Conservation (phyloP, 805 yeast species). For the Vanderwaltozyma yarrowii region DNA sequence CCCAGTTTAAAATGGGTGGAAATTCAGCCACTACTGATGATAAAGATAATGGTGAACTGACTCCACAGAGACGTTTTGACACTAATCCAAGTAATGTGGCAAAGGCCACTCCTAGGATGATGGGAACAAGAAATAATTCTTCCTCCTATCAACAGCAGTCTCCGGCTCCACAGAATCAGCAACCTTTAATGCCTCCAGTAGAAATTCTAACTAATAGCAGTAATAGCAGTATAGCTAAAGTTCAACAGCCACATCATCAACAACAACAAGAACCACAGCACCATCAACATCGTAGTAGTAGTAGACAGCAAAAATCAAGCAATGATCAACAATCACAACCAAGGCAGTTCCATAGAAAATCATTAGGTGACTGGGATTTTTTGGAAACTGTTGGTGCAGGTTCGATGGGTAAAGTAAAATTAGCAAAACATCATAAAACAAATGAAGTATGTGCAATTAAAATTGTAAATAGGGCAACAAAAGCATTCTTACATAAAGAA, state of each 20-base stretch:
- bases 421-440: conserved; percentile 78
- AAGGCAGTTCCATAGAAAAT: conserved; percentile 60
- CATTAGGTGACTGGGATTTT: conserved; percentile 96
- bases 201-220: neutral
- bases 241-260: conserved; percentile 6
- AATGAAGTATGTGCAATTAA: conserved; percentile 84
- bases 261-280: conserved; percentile 5
- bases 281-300: neutral
- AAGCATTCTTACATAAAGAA: conserved; percentile 62
- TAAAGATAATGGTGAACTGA: neutral
- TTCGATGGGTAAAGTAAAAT: conserved; percentile 96
- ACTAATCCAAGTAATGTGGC: conserved; percentile 16
- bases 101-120: conserved; percentile 28
- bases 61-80: neutral
- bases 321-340: conserved; percentile 2
- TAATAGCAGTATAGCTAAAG: neutral
- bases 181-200: conserved; percentile 6
- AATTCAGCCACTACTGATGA: neutral
- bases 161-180: too few species aligned
- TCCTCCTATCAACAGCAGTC: neutral
- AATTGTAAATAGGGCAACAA: conserved; percentile 84
- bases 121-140: conserved; percentile 14
- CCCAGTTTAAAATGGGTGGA: conserved; percentile 24
- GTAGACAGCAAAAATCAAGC: neutral
- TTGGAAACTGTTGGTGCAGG: conserved; percentile 95